A percentile compares a stretch with the other conserved stretches of the same genome.
Conservation (phyloP, 768 basidiomycete genomes). For the Vishniacozyma victoriae region DNA sequence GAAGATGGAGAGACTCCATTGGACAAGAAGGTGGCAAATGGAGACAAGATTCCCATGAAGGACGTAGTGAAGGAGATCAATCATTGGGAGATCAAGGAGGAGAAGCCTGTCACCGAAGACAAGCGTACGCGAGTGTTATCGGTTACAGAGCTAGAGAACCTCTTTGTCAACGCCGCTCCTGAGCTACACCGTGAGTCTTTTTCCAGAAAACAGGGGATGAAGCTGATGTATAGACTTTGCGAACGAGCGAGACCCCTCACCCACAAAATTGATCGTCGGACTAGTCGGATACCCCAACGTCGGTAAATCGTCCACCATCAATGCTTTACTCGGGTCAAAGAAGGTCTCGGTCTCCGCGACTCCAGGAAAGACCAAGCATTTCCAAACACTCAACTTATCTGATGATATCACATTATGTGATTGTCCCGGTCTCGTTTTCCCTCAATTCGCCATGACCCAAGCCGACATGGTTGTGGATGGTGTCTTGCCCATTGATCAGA, state of each 20-base stretch:
- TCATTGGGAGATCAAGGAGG: constrained; percentile 31
- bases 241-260: constrained; percentile 29
- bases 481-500: constrained; percentile 93
- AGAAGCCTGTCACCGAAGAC: constrained; percentile 23
- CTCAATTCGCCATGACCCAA: constrained; percentile 94
- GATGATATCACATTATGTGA: constrained; percentile 83
- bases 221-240: constrained; percentile 34
- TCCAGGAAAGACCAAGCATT: constrained; percentile 98
- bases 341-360: constrained; percentile 98
- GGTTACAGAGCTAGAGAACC: constrained; percentile 78
- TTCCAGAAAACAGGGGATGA: background rate
- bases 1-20: constrained; percentile 20
- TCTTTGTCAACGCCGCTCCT: constrained; percentile 54
- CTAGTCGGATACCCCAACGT: constrained; percentile 99
- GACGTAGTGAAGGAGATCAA: constrained; percentile 41
- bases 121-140: constrained; percentile 67
- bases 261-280: constrained; percentile 42
- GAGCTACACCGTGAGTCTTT: constrained; percentile 26
- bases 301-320: constrained; percentile 98
- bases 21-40: constrained; percentile 41
- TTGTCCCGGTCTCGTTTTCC: constrained; percentile 97
- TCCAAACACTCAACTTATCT: constrained; percentile 95
- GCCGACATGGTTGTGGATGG: constrained; percentile 95
- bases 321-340: constrained; percentile 91
- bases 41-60: constrained; percentile 39